Base-by-base conservation (phyloP, 169 alveolate genomes). In the Amoebophrya sp. region DNA sequence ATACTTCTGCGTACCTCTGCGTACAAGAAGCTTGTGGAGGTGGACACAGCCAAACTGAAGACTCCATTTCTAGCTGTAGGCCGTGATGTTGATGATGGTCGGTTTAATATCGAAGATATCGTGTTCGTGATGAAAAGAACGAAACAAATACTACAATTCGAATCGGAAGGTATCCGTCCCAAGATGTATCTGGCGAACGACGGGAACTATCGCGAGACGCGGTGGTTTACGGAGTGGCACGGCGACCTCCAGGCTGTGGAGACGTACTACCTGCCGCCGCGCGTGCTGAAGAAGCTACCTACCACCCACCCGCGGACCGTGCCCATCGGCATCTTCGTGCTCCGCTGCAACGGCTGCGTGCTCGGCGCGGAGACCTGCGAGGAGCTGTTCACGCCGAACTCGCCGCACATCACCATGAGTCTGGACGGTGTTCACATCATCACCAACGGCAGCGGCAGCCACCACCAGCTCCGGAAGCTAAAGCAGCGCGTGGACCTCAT, bases 161-260 rank as follows among this genome's bases (percentile, higher is more conserved):
- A n/a, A n/a, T n/a, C n/a, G n/a, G n/a, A 48, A 34, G 92, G 92
- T n/a, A 92, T 97, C 39, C 95, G 98, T 41, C 98, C 98, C 41
- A 97, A 96, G 93, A 93, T 95, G 34, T 91, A 89, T 45, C 92
- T 97, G 40, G 97, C 97, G 4, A 95, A 95, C 87, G 97, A 95
- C 39, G 96, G 96, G n/a, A 95, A 94, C 92, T 96, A 96, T 92
- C 92, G 98, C 88, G 98, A 97, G 92, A 89, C 94, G 40, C 93
- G 98, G 31, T 97, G 94, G 93, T 97, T 97, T 90, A 94, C 97
- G 0, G 95, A 96, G 31, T 97, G 98, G 98, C 58, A 90, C 90
- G 42, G 50, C 23, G 92, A 88, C 88, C 92, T 90, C 45, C 38
- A 89, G 90, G 58, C 58, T 10, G 48, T 42, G 18, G 92, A 90